phyloP scores from a whole-genome alignment of 768 basidiomycete species.

The Russula brevipes region DNA sequence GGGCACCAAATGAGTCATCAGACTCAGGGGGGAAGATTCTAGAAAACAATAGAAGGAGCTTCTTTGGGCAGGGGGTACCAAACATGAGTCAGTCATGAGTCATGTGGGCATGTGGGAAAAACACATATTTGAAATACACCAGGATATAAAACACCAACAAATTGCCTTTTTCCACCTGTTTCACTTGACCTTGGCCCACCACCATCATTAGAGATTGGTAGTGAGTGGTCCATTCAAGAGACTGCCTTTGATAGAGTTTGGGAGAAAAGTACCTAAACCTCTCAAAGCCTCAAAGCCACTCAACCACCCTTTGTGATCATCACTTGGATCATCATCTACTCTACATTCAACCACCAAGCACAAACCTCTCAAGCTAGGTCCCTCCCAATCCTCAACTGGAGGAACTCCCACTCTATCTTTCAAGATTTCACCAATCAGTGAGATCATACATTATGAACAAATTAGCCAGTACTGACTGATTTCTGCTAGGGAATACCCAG shows the following conservation, averaged over 20 bases:
- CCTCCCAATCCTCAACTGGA: background rate
- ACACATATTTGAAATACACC: slow-evolving; percentile 1
- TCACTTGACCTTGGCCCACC: background rate
- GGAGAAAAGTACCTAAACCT: background rate
- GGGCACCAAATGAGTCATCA: no score
- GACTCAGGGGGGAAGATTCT: no score
- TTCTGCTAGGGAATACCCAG: background rate
- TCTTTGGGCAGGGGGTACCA: no score
- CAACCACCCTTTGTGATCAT: background rate
- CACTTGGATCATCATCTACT: background rate
- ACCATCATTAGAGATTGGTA: background rate
- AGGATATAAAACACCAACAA: background rate
- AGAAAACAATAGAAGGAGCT: no score
- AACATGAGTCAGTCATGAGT: background rate
- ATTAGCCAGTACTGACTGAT: background rate
- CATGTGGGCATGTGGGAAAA: background rate
- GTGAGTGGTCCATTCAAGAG: background rate
- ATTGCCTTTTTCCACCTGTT: background rate
- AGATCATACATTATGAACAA: background rate
- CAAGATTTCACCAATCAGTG: slow-evolving; percentile 16
- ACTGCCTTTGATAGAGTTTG: background rate
- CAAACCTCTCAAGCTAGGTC: no score
- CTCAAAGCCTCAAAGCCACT: background rate
- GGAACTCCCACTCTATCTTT: background rate
- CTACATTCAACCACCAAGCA: background rate